Conservation (phyloP, 208 protist genomes). For the Zelonia costaricensis region DNA sequence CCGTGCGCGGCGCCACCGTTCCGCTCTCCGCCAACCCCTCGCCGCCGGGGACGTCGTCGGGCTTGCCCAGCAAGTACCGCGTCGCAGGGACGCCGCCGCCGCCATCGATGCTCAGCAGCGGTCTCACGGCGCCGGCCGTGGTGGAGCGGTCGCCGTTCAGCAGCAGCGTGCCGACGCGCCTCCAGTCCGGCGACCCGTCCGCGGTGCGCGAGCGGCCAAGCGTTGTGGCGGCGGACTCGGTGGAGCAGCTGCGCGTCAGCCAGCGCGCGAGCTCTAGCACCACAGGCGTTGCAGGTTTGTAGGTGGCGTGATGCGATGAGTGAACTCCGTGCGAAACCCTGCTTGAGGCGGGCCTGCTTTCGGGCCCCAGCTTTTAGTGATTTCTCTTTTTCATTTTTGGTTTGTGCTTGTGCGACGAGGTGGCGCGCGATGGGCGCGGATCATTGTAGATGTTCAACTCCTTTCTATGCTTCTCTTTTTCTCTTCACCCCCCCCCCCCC, state of each 20-base stretch:
- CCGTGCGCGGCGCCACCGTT: not conserved
- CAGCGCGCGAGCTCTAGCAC: slow-evolving; percentile 7
- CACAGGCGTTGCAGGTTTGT: no score
- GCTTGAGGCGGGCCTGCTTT: no score
- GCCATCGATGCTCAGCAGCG: not conserved
- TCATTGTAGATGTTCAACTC: no score
- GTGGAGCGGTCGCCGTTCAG: slow-evolving; percentile 2
- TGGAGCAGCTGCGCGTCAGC: slow-evolving; percentile 20
- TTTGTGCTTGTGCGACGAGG: no score
- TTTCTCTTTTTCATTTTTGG: no score
- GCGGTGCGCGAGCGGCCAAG: not conserved
- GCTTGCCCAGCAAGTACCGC: not conserved
- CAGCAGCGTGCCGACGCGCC: slow-evolving; percentile 10
- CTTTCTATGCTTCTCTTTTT: not conserved
- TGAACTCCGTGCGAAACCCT: no score
- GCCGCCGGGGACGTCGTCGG: not conserved
- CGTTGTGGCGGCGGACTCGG: not conserved
- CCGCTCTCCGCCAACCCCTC: not conserved
- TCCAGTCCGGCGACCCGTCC: not conserved
- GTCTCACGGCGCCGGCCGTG: not conserved
- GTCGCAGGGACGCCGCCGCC: not conserved
- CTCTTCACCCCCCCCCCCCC: not conserved
- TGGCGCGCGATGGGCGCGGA: no score
- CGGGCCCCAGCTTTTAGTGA: no score
- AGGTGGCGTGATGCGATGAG: no score